Evolutionary conservation across 805 yeast species (phyloP).

Genomic region (Kuraishia piskuri): DNA sequence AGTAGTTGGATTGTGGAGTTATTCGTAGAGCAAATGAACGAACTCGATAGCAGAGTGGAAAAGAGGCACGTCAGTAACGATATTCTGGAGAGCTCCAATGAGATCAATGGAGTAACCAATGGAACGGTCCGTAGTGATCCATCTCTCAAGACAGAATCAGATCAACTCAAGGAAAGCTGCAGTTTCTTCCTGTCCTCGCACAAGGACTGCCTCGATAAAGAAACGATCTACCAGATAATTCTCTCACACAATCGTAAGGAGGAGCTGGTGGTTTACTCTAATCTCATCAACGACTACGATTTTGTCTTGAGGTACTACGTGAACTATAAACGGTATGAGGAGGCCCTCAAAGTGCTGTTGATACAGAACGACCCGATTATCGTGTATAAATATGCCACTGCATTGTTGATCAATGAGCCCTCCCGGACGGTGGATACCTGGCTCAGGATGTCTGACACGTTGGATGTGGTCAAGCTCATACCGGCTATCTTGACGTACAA

Average conservation of each 20-base stretch:
- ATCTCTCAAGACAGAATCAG: slow-evolving; percentile 20
- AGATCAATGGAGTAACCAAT: background rate
- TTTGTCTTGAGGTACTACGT: slow-evolving; percentile 66
- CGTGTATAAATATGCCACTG: slow-evolving; percentile 62
- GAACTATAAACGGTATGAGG: slow-evolving; percentile 61
- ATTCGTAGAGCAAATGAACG: slow-evolving; percentile 37
- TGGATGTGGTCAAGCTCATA: slow-evolving; percentile 57
- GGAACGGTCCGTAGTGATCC: background rate
- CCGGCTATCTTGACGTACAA: slow-evolving; percentile 73
- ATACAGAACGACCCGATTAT: slow-evolving; percentile 35
- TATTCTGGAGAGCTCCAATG: slow-evolving; percentile 3
- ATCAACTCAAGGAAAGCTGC: slow-evolving; percentile 24
- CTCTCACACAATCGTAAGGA: slow-evolving; percentile 54
- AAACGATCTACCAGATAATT: slow-evolving; percentile 66
- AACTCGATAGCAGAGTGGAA: slow-evolving; percentile 9
- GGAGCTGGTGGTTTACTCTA: slow-evolving; percentile 62
- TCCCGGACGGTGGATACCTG: slow-evolving; percentile 67
- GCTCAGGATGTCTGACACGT: slow-evolving; percentile 43
- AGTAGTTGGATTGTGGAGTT: slow-evolving; percentile 63
- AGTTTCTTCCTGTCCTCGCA: slow-evolving; percentile 42
- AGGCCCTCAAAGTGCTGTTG: slow-evolving; percentile 53
- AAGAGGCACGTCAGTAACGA: slow-evolving; percentile 6
- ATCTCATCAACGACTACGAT: slow-evolving; percentile 55
- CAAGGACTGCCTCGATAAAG: slow-evolving; percentile 45
- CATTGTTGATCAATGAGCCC: slow-evolving; percentile 61